phyloP scores from a whole-genome alignment of 352 stramenopile species.

The Albugo candida region DNA sequence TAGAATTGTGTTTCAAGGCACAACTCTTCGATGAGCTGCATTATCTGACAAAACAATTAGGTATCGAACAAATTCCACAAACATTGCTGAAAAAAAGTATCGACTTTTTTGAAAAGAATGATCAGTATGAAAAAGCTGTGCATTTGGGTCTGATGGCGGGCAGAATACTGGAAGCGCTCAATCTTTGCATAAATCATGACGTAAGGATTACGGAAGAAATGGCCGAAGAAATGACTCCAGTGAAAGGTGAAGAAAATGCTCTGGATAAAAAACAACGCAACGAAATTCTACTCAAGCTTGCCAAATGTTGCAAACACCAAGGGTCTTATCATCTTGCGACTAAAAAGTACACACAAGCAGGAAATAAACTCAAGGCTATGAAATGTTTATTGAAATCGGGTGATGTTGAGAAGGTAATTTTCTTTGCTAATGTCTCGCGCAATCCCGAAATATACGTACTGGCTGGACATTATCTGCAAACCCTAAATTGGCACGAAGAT shows the following conservation, averaged over 20 bases:
- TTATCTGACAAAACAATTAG: constrained; percentile 69
- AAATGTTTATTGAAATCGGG: constrained; percentile 90
- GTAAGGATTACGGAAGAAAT: constrained; percentile 84
- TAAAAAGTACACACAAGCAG: constrained; percentile 92
- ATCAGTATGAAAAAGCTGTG: constrained; percentile 83
- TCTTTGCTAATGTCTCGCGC: constrained; percentile 84
- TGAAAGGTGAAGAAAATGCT: constrained; percentile 26
- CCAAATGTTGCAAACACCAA: constrained; percentile 85
- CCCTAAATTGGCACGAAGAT: constrained; percentile 84
- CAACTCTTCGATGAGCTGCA: constrained; percentile 78
- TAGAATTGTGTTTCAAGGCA: constrained; percentile 86
- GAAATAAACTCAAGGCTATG: constrained; percentile 83
- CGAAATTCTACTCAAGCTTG: constrained; percentile 79
- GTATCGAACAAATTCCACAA: constrained; percentile 37
- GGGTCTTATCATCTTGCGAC: constrained; percentile 82
- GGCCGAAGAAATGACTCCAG: constrained; percentile 82
- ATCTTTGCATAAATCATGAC: constrained; percentile 79
- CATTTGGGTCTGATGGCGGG: constrained; percentile 67
- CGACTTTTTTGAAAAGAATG: constrained; percentile 85
- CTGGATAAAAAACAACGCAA: constrained; percentile 30
- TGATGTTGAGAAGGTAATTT: constrained; percentile 89
- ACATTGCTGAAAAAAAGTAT: constrained; percentile 78
- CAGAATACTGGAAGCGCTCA: constrained; percentile 57
- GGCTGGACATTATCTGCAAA: constrained; percentile 90
- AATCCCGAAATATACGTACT: constrained; percentile 90